phyloP scores from a whole-genome alignment of 1,284 basidiomycete species.

The Bjerkandera adusta region DNA sequence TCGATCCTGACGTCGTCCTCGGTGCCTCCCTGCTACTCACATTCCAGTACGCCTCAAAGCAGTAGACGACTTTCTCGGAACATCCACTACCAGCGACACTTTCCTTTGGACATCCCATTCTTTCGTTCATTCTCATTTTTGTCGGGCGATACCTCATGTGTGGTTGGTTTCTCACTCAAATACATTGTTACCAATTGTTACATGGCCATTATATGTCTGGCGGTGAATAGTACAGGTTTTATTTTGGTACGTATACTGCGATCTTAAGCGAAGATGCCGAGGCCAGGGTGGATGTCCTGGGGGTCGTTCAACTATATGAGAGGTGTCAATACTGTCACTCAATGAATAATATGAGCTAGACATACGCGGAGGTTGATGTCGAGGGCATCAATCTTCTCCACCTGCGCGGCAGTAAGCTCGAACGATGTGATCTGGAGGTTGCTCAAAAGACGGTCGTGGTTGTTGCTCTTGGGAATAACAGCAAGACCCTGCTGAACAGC shows the following conservation, averaged over 20 bases:
- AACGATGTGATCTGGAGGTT: constrained; percentile 64
- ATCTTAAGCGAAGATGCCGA: constrained; percentile 66
- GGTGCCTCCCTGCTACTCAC: constrained; percentile 40
- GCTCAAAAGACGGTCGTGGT: constrained; percentile 46
- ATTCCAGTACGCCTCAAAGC: constrained; percentile 33
- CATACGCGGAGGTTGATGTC: constrained; percentile 64
- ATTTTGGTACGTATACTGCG: neutral
- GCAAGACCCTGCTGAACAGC: constrained; percentile 74
- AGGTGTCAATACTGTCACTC: constrained; percentile 7
- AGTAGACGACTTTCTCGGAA: no score
- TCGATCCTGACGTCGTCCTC: constrained; percentile 35
- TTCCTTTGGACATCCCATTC: no score
- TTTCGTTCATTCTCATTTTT: no score
- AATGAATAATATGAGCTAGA: constrained; percentile 4
- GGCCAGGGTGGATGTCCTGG: constrained; percentile 55
- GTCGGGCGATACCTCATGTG: no score
- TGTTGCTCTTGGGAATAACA: constrained; percentile 77
- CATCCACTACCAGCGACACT: no score
- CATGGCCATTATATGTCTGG: no score
- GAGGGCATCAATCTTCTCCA: constrained; percentile 57
- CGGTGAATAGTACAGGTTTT: no score
- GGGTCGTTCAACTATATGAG: constrained; percentile 67
- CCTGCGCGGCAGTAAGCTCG: constrained; percentile 56
- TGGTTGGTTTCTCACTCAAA: no score
- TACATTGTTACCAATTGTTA: no score